Base-by-base conservation (phyloP, 2,329 filamentous ascomycete genomes). In the Botrytis sinoallii region DNA sequence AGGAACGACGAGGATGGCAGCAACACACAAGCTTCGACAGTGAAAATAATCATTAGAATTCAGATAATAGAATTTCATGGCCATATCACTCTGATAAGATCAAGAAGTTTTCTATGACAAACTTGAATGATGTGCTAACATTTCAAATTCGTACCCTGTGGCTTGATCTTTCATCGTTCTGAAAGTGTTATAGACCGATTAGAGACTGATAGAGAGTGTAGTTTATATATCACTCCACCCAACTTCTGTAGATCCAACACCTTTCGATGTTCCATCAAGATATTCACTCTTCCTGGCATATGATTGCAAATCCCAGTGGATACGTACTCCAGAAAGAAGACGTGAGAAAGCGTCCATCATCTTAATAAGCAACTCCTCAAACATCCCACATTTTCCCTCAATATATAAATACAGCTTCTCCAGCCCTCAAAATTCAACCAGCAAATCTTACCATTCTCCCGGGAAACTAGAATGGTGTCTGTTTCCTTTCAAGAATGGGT, bases 351-450 rank as follows among this genome's bases (percentile, higher is more conserved):
- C 48, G 10, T 25, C 48, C n/a, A 14, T 4, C 22, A 52, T n/a
- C 22, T 14, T 0, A 2, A 52, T n/a, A 14, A 52, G 48, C 2
- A 14, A n/a, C 4, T n/a, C 22, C 48, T 25, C 22, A 4, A 8
- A 48, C 10, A 52, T 16, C 25, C 48, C 12, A 55, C 12, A 55
- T 16, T 12, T n/a, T 55, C n/a, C 2, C 4, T 2, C 46, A n/a
- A 3, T 14, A 6, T n/a, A 55, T n/a, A n/a, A 55, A n/a, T 3
- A 55, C 25, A n/a, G 4, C 4, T 7, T 14, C 0, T 14, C 0
- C 22, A 52, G 48, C 25, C 1, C 48, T 52, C 48, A 55, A 16
- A 16, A 2, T 55, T 2, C 5, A 55, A 14, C 12, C 25, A n/a
- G 12, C 12, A 55, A 55, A n/a, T n/a, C 25, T 7, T 52, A 2